Evolutionary conservation across 352 stramenopile species (phyloP), one percentile per base, ranked within the genome.

Genomic region (Elongisporangium undulatum): DNA sequence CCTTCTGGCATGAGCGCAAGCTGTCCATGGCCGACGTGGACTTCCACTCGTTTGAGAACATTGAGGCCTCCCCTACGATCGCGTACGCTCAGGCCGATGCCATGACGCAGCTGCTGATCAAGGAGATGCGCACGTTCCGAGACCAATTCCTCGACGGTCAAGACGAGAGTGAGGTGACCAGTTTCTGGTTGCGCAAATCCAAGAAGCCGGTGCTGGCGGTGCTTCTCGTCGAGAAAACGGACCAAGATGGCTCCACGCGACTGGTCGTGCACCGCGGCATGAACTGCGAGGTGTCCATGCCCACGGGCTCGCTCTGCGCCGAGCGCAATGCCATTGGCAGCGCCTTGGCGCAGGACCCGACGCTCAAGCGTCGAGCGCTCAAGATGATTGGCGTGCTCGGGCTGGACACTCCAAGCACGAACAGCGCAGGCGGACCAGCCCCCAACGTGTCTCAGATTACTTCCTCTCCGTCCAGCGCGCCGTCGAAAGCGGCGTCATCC

Each of bases 261-360:
- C 64, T 91, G 9, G 68, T 92, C 23, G 74, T 98, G 49, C 97
- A 98, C 61, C 86, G 97, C 58, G 97, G 97, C 34, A 99, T 98
- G 69, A 99, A 99, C 78, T 99, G 98, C 80, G 97, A 99, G 73
- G 96, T 99, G 38, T 97, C 85, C 21, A 98, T 98, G 94, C 92
- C 92, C n/a, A 98, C 92, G 24, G 88, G 96, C 2, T 98, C 90
- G 41, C 83, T 99, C 16, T 99, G 96, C 72, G 92, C 97, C 3
- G 97, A 99, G 77, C 85, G 97, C 19, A 99, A 99, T 63, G 97
- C 97, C 1, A 99, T 99, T 69, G 97, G 97, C 53, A 98, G 90
- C 53, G 97, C 97, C 3, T 68, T 99, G n/a, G 97, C 96, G 2
- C 85, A 73, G 41, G 93, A 99, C 69, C 94, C 94, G 34, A 94